Conservation (phyloP, 768 basidiomycete species). For the Suillus brevipes region DNA sequence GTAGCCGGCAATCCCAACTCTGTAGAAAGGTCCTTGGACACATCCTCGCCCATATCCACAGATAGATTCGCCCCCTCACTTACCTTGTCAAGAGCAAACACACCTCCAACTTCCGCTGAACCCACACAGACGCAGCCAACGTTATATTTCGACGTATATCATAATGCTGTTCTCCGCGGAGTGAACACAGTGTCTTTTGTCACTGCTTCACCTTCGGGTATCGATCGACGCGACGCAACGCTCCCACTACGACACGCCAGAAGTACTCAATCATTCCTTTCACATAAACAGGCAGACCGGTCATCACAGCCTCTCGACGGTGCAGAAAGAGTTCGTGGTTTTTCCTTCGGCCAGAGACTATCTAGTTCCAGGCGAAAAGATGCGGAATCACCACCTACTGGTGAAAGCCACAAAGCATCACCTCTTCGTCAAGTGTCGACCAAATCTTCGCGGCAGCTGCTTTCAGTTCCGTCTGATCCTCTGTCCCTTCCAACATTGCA, state of each 20-base stretch:
- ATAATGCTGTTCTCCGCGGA: conserved; percentile 48
- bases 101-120: conserved; percentile 22
- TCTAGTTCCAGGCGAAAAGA: conserved; percentile 43
- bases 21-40: background rate
- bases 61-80: background rate
- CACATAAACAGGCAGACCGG: conserved; percentile 8
- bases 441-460: conserved; percentile 47
- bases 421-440: conserved; percentile 47
- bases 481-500: conserved; percentile 40
- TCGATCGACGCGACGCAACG: conserved; percentile 10
- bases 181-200: conserved; percentile 50
- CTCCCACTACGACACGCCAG: conserved; percentile 47
- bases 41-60: background rate
- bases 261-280: conserved; percentile 43
- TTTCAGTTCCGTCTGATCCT: conserved; percentile 32
- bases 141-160: conserved; percentile 59
- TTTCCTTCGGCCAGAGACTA: conserved; percentile 54
- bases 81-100: background rate
- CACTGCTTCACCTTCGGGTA: conserved; percentile 25
- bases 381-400: conserved; percentile 41
- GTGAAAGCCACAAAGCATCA: conserved; percentile 24
- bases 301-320: background rate
- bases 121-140: conserved; percentile 50
- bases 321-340: conserved; percentile 39
- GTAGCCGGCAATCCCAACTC: background rate